A percentile compares a stretch with the other conserved stretches of the same genome.
These are phyloP conservation scores for Priceomyces melissophilus DNA, from an alignment of 805 yeast species.

Conservation along the genomic window DNA sequence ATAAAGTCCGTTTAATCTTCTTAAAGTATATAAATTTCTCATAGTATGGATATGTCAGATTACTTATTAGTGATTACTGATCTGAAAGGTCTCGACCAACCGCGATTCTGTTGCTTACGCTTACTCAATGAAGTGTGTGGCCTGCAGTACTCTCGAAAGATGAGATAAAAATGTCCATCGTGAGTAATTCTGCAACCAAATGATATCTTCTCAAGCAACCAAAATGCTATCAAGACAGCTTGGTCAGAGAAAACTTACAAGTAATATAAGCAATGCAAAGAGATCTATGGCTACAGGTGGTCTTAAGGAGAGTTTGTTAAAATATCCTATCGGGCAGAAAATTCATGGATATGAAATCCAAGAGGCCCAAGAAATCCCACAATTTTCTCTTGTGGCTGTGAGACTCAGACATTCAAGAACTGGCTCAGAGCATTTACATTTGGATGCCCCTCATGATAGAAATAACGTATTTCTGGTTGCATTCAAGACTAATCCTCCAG, in stretches of 20 bases:
- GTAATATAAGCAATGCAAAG: neutral
- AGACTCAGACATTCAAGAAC: conserved; percentile 63
- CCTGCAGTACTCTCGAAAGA: no score
- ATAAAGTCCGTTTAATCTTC: no score
- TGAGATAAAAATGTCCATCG: no score
- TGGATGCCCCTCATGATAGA: conserved; percentile 71
- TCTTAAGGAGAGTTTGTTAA: conserved; percentile 10
- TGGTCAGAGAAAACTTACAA: neutral
- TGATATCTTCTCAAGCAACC: neutral
- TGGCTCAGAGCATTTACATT: conserved; percentile 79
- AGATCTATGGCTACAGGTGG: conserved; percentile 3
- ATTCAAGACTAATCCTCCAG: conserved; percentile 92
- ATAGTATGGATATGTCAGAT: no score
- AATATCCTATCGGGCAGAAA: conserved; percentile 62
- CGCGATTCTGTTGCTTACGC: no score
- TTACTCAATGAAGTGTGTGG: no score
- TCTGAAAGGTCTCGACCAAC: no score
- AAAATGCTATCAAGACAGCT: neutral
- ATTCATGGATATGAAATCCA: conserved; percentile 67
- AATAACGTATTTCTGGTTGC: conserved; percentile 88
- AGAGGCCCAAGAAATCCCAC: conserved; percentile 70
- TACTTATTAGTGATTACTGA: no score
- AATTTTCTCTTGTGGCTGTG: conserved; percentile 76
- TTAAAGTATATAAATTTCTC: no score
- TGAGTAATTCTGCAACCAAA: no score